These are phyloP conservation scores for Lichenothelia convexa DNA, from an alignment of 495 filamentous ascomycete species.

Conservation along the genomic window DNA sequence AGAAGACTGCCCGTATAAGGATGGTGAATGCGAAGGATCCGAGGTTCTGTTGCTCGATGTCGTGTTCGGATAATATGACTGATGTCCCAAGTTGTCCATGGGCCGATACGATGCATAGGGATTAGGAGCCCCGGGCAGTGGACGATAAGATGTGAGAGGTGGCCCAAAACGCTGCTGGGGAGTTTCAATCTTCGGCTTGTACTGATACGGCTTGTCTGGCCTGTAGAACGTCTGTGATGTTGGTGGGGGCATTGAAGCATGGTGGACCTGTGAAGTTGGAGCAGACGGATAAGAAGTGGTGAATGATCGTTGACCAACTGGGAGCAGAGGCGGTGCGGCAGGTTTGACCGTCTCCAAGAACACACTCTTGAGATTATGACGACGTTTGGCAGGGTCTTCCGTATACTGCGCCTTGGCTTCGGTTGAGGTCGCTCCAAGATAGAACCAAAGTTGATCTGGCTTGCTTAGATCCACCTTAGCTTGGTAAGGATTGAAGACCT, in stretches of 20 bases:
- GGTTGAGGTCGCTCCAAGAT: conserved; percentile 70
- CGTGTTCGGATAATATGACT: too few relatives aligned
- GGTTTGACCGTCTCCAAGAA: conserved; percentile 46
- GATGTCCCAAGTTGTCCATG: too few relatives aligned
- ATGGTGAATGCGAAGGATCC: too few relatives aligned
- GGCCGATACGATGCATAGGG: too few relatives aligned
- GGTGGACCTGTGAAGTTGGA: conserved; percentile 1
- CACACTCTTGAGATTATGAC: conserved; percentile 38
- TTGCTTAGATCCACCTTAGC: conserved; percentile 43
- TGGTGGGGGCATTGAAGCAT: too few relatives aligned
- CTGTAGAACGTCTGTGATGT: too few relatives aligned
- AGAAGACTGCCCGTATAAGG: too few relatives aligned
- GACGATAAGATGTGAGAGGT: too few relatives aligned
- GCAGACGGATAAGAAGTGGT: conserved; percentile 2
- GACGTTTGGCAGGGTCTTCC: conserved; percentile 44
- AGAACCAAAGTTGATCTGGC: conserved; percentile 70
- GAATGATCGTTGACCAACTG: conserved; percentile 2
- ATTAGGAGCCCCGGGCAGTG: too few relatives aligned
- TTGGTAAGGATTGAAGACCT: conserved; percentile 25
- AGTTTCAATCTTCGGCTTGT: conserved; percentile 21
- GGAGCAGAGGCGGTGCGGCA: conserved; percentile 9
- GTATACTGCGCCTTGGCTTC: conserved; percentile 89
- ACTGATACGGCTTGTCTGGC: conserved; percentile 16
- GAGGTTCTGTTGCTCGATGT: too few relatives aligned
- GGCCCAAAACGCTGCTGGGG: too few relatives aligned